Base-by-base conservation (phyloP, 352 stramenopile genomes). In the Saprolegnia parasitica region DNA sequence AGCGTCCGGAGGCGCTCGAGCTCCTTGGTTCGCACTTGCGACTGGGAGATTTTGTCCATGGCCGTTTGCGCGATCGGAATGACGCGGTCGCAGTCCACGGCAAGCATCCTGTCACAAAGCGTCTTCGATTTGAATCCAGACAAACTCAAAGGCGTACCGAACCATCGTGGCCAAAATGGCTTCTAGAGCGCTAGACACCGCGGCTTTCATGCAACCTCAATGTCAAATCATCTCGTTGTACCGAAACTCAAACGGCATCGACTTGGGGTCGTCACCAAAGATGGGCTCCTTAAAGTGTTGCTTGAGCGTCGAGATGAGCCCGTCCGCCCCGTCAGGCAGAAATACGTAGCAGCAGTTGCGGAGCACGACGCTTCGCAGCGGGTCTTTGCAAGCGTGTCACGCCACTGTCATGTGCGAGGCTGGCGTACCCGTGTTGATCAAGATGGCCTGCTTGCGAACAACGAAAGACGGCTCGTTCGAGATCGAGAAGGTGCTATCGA, bases 371-470 rank as follows among this genome's bases (percentile, higher is more conserved):
- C 20, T 35, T 37, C 49, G 63, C 3, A 70, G n/a, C 16, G 63
- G 63, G 1, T 70, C 63, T 70, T 20, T 46, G 32, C 46, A 6
- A 57, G 18, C n/a, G 55, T n/a, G 16, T 35, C 62, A 55, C 18
- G 16, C 4, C 52, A 60, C 5, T 1, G 26, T 4, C 42, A 61
- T 3, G 4, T 35, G 16, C 13, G 23, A n/a, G 18, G 18, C 18
- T 29, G 13, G 65, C 1, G 8, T 46, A 72, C 67, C 67, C 68
- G 56, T 21, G 50, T 73, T 73, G 18, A 73, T 39, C 16, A 73
- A 42, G 39, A 73, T 73, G 18, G 68, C 68, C 71, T 73, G 68
- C 5, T 72, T 29, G 20, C 68, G 68, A 5, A 72, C 42, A 4
- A 70, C 21, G 5, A 72, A 26, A 1, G 66, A 70, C 18, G 66